Conservation (phyloP, 768 basidiomycete species). For the Rhizopogon vesiculosus region DNA sequence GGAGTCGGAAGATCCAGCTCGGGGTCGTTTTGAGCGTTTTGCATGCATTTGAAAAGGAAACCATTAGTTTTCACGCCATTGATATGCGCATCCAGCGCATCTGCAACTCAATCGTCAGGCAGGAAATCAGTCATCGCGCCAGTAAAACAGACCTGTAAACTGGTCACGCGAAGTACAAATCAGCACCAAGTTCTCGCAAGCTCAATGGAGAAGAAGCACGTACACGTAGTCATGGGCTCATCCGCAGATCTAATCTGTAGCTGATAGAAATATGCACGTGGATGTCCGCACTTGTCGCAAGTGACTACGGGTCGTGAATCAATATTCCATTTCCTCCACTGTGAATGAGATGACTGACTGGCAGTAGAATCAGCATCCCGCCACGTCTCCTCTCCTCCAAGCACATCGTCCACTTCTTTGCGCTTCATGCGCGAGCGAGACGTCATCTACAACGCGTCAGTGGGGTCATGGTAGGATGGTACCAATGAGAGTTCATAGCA, state of each 20-base stretch:
- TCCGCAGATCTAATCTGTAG: constrained; percentile 93
- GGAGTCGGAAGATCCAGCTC: too few species aligned
- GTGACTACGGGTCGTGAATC: constrained; percentile 27
- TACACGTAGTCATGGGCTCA: constrained; percentile 75
- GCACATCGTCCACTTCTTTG: constrained; percentile 94
- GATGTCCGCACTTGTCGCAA: constrained; percentile 59
- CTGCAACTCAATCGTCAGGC: constrained; percentile 27
- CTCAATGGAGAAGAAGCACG: constrained; percentile 9
- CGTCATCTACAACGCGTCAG: constrained; percentile 62
- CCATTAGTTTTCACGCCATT: constrained; percentile 64
- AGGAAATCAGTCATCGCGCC: not conserved
- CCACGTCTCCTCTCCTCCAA: constrained; percentile 93
- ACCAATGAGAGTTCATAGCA: not conserved
- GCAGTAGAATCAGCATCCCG: constrained; percentile 86
- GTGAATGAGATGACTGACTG: constrained; percentile 37
- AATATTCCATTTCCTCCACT: too few species aligned
- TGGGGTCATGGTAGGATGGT: too few species aligned
- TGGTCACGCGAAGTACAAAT: not conserved
- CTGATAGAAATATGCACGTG: constrained; percentile 90
- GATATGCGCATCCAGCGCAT: constrained; percentile 57
- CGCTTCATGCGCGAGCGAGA: constrained; percentile 79
- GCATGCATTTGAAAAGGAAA: not conserved
- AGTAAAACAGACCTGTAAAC: not conserved
- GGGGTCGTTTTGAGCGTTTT: not conserved
- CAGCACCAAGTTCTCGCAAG: not conserved